These are phyloP conservation scores for Fragilaria radians DNA, from an alignment of 108 stramenopile species.

Conservation along the genomic window DNA sequence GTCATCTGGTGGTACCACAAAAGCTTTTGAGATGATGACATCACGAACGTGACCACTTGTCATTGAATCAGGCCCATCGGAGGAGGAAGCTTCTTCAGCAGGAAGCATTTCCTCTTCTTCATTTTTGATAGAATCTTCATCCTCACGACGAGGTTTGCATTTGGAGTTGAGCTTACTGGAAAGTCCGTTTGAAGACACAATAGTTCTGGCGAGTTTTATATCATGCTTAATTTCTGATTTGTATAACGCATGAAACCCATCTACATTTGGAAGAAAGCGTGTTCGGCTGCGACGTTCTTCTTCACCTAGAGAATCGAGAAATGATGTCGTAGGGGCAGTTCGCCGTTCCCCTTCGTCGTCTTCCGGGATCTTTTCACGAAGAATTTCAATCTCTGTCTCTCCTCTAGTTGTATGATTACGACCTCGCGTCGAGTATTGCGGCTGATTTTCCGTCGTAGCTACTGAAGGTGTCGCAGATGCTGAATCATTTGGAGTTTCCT, in stretches of 20 bases:
- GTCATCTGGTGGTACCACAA: slow-evolving; percentile 29
- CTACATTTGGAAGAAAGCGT: slow-evolving; percentile 69
- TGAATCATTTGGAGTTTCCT: not conserved
- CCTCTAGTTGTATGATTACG: not conserved
- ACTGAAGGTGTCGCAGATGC: not conserved
- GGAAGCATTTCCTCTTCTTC: slow-evolving; percentile 23
- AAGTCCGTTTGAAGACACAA: slow-evolving; percentile 11
- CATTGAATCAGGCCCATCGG: slow-evolving; percentile 5
- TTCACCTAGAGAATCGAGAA: slow-evolving; percentile 67
- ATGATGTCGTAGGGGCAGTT: slow-evolving; percentile 26
- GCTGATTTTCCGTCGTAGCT: not conserved
- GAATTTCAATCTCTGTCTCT: not conserved
- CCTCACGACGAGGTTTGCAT: slow-evolving; percentile 3
- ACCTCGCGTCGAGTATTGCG: not conserved
- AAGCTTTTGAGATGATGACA: slow-evolving; percentile 21
- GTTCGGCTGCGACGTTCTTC: slow-evolving; percentile 71
- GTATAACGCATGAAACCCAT: slow-evolving; percentile 67
- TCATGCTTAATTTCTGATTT: slow-evolving; percentile 75
- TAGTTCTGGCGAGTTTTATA: slow-evolving; percentile 43
- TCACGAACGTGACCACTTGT: not conserved
- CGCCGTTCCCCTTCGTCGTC: not conserved
- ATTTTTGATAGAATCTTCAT: slow-evolving; percentile 9
- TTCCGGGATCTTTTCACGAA: slow-evolving; percentile 2
- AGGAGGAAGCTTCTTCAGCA: slow-evolving; percentile 18
- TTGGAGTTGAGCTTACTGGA: slow-evolving; percentile 1